Evolutionary conservation across 495 filamentous ascomycete genomes (phyloP), one percentile per base, ranked within the genome.

Genomic region (Tirmania nivea): DNA sequence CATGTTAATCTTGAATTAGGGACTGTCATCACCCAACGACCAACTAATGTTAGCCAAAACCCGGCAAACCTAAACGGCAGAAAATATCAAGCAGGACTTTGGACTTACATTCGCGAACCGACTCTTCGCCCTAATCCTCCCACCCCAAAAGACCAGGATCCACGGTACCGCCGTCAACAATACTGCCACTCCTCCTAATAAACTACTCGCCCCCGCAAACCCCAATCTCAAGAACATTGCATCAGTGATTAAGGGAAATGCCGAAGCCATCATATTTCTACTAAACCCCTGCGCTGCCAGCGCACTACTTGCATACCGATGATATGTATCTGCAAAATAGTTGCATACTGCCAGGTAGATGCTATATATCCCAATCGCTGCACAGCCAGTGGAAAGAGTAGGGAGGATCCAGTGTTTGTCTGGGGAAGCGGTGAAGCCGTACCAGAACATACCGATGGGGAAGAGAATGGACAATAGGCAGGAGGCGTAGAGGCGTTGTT

Each of bases 331-430:
- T n/a, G 87, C 86, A 12, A 94, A 73, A 58, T 94, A 94, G 60
- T 94, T 96, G 69, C 94, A 94, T 0, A 84, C 81, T 1, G 88
- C 84, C 8, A 96, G 71, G 62, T 94, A 95, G 48, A 95, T 77
- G 45, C 78, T 79, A 62, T 84, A 86, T 52, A 96, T 92, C 10
- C 88, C 88, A 71, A 93, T 84, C 0, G 82, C 92, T 3, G 85
- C 79, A 55, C 80, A 75, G 0, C 69, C 75, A 49, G 94, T 71
- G 0, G 77, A 80, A 17, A 92, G 63, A 0, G 79, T 68, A 7
- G 88, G 87, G 0, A 80, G 74, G 50, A 89, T 84, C 82, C 84
- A 94, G 52, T 77, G 83, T 8, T 82, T 72, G 0, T 73, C 73
- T 0, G 76, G 66, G 51, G 72, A 81, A 10, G 77, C 76, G 1